A percentile compares a stretch with the other conserved stretches of the same genome.
phyloP scores from a whole-genome alignment of 2,329 filamentous ascomycete genomes.

The Claviceps monticola region DNA sequence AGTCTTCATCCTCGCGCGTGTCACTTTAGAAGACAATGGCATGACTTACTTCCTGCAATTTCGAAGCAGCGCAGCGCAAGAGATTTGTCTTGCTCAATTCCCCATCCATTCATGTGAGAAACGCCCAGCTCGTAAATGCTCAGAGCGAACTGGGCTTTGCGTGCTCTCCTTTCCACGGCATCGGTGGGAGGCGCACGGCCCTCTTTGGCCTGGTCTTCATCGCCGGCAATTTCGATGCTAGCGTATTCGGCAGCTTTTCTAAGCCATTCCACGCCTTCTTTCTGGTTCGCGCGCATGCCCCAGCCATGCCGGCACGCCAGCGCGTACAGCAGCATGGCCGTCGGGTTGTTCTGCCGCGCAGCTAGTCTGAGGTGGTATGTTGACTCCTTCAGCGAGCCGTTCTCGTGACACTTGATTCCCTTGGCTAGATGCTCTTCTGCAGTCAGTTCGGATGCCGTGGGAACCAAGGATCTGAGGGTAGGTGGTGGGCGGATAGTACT shows the following conservation, averaged over 20 bases:
- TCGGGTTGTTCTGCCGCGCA: constrained; percentile 72
- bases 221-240: constrained; percentile 68
- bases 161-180: constrained; percentile 59
- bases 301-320: constrained; percentile 91
- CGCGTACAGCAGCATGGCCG: constrained; percentile 91
- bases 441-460: constrained; percentile 54
- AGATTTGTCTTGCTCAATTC: constrained; percentile 80
- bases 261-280: constrained; percentile 83
- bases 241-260: constrained; percentile 80
- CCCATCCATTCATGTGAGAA: constrained; percentile 97
- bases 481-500: constrained; percentile 32
- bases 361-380: constrained; percentile 91
- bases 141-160: constrained; percentile 84
- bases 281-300: constrained; percentile 89
- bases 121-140: constrained; percentile 95
- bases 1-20: neutral
- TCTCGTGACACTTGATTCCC: constrained; percentile 81
- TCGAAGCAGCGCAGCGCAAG: constrained; percentile 89
- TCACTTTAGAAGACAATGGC: too few relatives aligned
- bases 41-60: constrained; percentile 65
- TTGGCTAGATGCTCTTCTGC: constrained; percentile 82
- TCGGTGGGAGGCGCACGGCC: constrained; percentile 43
- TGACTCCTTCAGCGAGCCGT: constrained; percentile 77
- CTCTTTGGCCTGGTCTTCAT: constrained; percentile 53
- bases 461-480: constrained; percentile 32